These are phyloP conservation scores for Penicillium sp. DNA, from an alignment of 2,329 filamentous ascomycete species.

Conservation along the genomic window DNA sequence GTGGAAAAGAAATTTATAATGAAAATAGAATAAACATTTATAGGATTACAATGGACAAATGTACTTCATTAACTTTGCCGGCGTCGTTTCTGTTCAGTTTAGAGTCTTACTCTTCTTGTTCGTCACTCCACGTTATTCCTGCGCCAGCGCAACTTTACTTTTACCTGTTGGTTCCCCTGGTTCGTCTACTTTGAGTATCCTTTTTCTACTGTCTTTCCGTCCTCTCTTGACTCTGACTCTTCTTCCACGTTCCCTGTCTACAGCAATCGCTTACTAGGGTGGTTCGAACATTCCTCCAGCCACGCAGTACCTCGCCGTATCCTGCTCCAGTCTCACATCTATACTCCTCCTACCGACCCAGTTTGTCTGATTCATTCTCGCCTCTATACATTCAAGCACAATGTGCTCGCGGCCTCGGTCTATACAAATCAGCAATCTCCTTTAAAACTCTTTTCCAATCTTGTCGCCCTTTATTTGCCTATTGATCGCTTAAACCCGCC, in stretches of 20 bases:
- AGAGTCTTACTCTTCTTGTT: not conserved
- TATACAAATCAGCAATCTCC: not conserved
- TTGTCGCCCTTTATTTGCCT: too few species aligned
- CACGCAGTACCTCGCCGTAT: not conserved
- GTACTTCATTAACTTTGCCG: not conserved
- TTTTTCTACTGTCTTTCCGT: not conserved
- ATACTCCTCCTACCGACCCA: not conserved
- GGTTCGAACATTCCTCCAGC: not conserved
- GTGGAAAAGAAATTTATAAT: too few species aligned
- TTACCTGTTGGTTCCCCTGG: not conserved
- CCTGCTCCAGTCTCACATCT: not conserved
- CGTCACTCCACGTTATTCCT: not conserved
- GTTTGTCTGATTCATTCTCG: not conserved
- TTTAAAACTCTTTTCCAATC: too few species aligned
- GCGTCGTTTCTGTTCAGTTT: not conserved
- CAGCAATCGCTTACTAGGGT: not conserved
- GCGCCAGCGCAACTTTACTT: not conserved
- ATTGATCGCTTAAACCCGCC: constrained; percentile 15
- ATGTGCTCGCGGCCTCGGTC: too few species aligned
- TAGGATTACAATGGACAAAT: not conserved
- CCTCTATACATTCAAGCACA: not conserved
- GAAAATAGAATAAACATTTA: too few species aligned
- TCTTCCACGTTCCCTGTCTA: not conserved
- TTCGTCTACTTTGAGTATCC: not conserved
- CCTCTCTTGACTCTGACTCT: not conserved